Percentiles rank a stretch among this genome's conserved stretches.
These are phyloP conservation scores for Pseudoneurospora amorphoporcata DNA, from an alignment of 495 filamentous ascomycete species.

Conservation along the genomic window DNA sequence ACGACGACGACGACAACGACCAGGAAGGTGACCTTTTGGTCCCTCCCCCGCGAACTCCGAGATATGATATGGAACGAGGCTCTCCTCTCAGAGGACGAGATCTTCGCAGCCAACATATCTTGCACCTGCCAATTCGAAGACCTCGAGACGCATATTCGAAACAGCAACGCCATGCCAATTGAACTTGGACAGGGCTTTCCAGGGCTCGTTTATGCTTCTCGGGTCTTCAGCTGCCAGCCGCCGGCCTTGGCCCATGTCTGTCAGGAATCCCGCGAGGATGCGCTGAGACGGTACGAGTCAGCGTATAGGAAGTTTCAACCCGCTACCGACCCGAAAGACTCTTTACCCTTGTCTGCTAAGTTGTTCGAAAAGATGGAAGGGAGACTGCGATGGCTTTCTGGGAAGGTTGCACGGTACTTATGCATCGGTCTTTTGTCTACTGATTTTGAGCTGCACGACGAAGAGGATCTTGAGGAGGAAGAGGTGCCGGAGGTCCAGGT, in stretches of 20 bases:
- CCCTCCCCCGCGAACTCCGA: background rate
- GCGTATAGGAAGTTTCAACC: background rate
- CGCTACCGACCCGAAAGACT: background rate
- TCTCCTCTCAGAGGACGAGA: background rate
- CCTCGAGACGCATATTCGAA: background rate
- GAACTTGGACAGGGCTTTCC: too few species aligned
- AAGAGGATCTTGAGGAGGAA: background rate
- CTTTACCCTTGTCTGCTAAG: background rate
- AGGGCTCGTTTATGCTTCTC: background rate
- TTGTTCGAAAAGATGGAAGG: background rate
- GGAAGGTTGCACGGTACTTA: background rate
- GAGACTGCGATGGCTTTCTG: background rate
- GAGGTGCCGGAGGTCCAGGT: background rate
- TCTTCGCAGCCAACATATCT: background rate
- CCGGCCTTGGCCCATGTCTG: background rate
- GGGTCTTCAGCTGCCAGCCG: background rate
- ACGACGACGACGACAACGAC: background rate
- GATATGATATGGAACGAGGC: background rate
- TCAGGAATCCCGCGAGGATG: background rate
- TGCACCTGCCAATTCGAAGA: background rate
- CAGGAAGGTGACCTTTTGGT: background rate
- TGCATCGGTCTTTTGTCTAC: background rate
- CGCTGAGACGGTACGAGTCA: background rate
- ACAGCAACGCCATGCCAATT: background rate
- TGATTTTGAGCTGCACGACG: background rate